Conservation (phyloP, 1,284 basidiomycete species). For the Cutaneotrichosporon cutaneum region DNA sequence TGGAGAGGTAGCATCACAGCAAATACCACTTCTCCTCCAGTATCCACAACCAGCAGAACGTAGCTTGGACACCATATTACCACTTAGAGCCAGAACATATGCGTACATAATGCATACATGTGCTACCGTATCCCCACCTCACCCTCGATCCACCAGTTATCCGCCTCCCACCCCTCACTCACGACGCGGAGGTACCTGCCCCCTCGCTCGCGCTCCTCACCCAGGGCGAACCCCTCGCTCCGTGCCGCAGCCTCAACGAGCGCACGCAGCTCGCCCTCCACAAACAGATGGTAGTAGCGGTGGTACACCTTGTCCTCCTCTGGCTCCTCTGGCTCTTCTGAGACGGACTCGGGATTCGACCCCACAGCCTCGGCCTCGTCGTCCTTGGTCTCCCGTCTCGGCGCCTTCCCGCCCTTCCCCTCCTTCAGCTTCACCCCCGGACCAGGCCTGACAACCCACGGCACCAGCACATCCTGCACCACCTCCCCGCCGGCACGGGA, state of each 20-base stretch:
- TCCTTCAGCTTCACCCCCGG: conserved; percentile 22
- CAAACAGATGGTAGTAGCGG: conserved; percentile 93
- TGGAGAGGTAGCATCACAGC: too few species aligned
- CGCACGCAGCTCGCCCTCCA: conserved; percentile 67
- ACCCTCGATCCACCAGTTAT: conserved; percentile 55
- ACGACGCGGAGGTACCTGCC: conserved; percentile 63
- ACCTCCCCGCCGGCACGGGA: conserved; percentile 45
- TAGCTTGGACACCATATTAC: too few species aligned
- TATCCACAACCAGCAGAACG: too few species aligned
- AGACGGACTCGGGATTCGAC: background rate
- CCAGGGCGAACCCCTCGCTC: conserved; percentile 58
- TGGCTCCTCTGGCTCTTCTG: conserved; percentile 3
- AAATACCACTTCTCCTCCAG: too few species aligned
- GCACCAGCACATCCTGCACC: conserved; percentile 67
- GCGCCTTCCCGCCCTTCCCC: background rate
- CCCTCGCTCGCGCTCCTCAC: conserved; percentile 18
- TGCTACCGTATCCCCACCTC: conserved; percentile 35
- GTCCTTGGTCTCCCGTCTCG: background rate
- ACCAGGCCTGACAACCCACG: conserved; percentile 59
- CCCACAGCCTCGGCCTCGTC: conserved; percentile 1
- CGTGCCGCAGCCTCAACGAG: conserved; percentile 65
- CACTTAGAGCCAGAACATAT: background rate
- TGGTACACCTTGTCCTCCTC: conserved; percentile 60
- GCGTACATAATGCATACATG: background rate
- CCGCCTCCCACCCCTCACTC: conserved; percentile 73